phyloP scores from a whole-genome alignment of 768 basidiomycete genomes.

The Agrocybe praecox region DNA sequence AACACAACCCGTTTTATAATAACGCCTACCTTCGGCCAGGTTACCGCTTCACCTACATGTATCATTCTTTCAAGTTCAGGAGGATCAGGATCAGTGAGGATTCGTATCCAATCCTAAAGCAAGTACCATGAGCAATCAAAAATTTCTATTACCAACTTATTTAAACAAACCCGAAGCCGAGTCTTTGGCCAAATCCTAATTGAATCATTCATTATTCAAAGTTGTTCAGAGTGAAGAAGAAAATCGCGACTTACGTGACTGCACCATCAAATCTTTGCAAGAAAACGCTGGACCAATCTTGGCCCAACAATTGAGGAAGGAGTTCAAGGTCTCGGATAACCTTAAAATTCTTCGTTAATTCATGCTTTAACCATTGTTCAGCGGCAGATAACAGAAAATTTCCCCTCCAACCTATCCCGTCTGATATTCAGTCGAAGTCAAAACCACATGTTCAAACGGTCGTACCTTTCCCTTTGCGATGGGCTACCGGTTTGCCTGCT shows the following conservation, averaged over 20 bases:
- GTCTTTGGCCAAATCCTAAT: slow-evolving; percentile 85
- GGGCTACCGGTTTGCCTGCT: slow-evolving; percentile 91
- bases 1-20: too few relatives aligned
- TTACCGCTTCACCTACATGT: slow-evolving; percentile 81
- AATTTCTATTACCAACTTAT: background rate
- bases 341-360: slow-evolving; percentile 96
- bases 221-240: background rate
- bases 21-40: slow-evolving; percentile 98
- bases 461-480: slow-evolving; percentile 87
- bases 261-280: slow-evolving; percentile 90
- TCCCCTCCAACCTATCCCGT: slow-evolving; percentile 78
- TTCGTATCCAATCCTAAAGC: slow-evolving; percentile 75
- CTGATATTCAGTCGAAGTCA: background rate
- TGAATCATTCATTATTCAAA: slow-evolving; percentile 1
- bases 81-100: slow-evolving; percentile 84
- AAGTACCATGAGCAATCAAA: background rate
- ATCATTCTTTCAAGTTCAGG: slow-evolving; percentile 86
- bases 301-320: slow-evolving; percentile 89
- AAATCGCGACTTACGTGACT: slow-evolving; percentile 65
- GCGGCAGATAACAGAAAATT: slow-evolving; percentile 91
- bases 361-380: slow-evolving; percentile 94
- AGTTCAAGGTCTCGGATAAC: slow-evolving; percentile 97
- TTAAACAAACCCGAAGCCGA: slow-evolving; percentile 59
- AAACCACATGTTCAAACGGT: background rate
- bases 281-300: slow-evolving; percentile 97